These are phyloP conservation scores for Colletotrichum theobromicola DNA, from an alignment of 2,329 filamentous ascomycete species.

Conservation along the genomic window DNA sequence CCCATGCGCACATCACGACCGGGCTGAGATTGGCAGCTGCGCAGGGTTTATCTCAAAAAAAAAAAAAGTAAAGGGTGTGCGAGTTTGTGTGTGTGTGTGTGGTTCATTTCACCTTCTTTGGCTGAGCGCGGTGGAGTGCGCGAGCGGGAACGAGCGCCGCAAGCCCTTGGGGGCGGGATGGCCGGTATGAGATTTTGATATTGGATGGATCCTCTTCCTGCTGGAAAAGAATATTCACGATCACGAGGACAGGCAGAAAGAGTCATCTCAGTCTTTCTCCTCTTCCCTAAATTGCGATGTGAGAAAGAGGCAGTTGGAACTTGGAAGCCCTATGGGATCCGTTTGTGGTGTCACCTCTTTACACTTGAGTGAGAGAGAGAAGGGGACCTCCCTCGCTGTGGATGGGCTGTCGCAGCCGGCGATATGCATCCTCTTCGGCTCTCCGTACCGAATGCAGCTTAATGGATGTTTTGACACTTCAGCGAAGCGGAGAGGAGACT, in stretches of 20 bases:
- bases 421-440: background rate
- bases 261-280: background rate
- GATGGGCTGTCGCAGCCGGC: background rate
- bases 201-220: background rate
- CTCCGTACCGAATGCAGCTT: conserved; percentile 15
- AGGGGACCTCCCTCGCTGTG: background rate
- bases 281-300: background rate
- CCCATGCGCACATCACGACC: conserved; percentile 8
- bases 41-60: background rate
- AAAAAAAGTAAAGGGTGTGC: background rate
- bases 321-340: background rate
- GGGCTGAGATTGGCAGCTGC: background rate
- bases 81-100: background rate
- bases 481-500: background rate
- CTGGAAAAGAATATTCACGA: background rate
- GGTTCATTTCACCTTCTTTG: background rate
- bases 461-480: background rate
- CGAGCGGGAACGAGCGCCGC: background rate
- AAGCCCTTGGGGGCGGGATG: background rate
- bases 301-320: background rate
- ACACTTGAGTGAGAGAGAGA: background rate
- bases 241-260: background rate
- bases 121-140: background rate
- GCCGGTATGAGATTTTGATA: background rate
- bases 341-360: background rate